Evolutionary conservation across 2,329 filamentous ascomycete genomes (phyloP).

Genomic region (Hyphodiscus sp.): DNA sequence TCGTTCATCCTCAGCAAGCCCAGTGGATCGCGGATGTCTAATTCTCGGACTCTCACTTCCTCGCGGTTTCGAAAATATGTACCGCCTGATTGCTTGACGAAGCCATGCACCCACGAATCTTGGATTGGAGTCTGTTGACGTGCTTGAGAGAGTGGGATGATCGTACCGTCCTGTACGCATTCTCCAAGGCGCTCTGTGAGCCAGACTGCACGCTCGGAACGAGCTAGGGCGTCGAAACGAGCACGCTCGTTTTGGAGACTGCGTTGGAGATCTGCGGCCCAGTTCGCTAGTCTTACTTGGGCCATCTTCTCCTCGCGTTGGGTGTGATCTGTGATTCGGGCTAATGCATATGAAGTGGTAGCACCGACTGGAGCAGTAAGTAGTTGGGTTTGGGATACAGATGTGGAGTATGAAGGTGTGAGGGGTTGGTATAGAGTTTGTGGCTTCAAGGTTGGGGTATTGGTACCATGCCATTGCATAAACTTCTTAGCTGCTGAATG

Average conservation of each 20-base stretch:
- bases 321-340: slow-evolving; percentile 52
- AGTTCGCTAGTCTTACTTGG: slow-evolving; percentile 69
- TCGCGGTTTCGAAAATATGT: slow-evolving; percentile 1
- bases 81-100: slow-evolving; percentile 18
- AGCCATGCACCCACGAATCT: slow-evolving; percentile 6
- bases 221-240: slow-evolving; percentile 56
- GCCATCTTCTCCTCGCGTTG: slow-evolving; percentile 55
- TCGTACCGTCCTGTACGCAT: slow-evolving; percentile 58
- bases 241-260: slow-evolving; percentile 69
- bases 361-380: slow-evolving; percentile 26
- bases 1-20: slow-evolving; percentile 67
- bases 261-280: slow-evolving; percentile 74
- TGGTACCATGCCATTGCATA: slow-evolving; percentile 56
- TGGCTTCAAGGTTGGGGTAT: slow-evolving; percentile 24
- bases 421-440: slow-evolving; percentile 34
- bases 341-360: slow-evolving; percentile 49
- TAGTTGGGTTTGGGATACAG: slow-evolving; percentile 13
- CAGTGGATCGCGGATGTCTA: slow-evolving; percentile 60
- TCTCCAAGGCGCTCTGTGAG: slow-evolving; percentile 60
- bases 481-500: slow-evolving; percentile 80
- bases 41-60: slow-evolving; percentile 4
- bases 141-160: slow-evolving; percentile 43
- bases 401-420: slow-evolving; percentile 16
- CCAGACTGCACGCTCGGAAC: slow-evolving; percentile 62
- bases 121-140: slow-evolving; percentile 8